A percentile compares a stretch with the other conserved stretches of the same genome.
phyloP scores from a whole-genome alignment of 2,329 filamentous ascomycete species.

The Colletotrichum truncatum region DNA sequence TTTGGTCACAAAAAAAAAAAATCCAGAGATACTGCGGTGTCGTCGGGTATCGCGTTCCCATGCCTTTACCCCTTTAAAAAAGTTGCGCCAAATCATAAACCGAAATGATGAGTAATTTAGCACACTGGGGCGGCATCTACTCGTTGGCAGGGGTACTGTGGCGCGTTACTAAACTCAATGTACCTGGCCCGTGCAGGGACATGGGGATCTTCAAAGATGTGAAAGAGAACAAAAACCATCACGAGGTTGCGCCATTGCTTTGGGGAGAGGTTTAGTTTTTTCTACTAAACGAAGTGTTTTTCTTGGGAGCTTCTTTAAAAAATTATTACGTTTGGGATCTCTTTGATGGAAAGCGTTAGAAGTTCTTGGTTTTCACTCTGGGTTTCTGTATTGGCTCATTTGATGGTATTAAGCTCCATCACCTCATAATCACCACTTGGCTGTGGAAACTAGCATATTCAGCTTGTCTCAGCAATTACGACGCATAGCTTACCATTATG shows the following conservation, averaged over 20 bases:
- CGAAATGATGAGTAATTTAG: slow-evolving; percentile 22
- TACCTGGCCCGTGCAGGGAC: slow-evolving; percentile 3
- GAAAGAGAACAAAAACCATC: not conserved
- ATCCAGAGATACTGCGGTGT: not conserved
- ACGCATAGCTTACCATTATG: too few species aligned
- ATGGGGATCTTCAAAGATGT: not conserved
- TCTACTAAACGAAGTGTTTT: too few species aligned
- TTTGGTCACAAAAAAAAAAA: not conserved
- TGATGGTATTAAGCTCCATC: too few species aligned
- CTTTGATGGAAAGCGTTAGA: too few species aligned
- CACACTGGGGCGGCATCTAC: slow-evolving; percentile 3
- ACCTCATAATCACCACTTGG: too few species aligned
- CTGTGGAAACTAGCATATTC: too few species aligned
- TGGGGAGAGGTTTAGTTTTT: too few species aligned
- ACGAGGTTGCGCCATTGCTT: not conserved
- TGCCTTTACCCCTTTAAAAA: slow-evolving; percentile 2
- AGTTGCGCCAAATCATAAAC: slow-evolving; percentile 12
- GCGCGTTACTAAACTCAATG: not conserved
- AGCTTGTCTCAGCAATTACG: too few species aligned
- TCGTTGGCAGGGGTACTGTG: not conserved
- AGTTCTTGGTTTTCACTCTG: too few species aligned
- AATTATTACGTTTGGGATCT: too few species aligned
- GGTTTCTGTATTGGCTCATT: too few species aligned
- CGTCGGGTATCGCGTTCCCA: not conserved
- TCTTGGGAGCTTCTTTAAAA: too few species aligned